These are phyloP conservation scores for Agapanthus africanus DNA, from an alignment of 106 monocot genomes.

Conservation along the genomic window DNA sequence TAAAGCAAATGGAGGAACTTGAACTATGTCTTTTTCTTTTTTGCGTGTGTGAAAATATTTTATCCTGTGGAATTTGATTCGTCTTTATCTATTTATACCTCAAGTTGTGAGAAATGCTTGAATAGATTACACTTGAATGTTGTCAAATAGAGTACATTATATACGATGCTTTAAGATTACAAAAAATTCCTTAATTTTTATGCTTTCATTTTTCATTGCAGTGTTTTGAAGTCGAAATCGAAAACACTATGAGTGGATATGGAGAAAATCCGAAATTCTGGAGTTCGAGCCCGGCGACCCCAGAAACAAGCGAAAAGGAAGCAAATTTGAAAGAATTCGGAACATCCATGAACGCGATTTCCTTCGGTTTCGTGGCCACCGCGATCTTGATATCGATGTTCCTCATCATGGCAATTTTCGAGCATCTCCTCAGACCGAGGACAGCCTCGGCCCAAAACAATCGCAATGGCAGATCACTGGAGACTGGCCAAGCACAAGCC, in stretches of 20 bases:
- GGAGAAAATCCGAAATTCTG: constrained; percentile 36
- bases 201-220: neutral
- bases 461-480: constrained; percentile 4
- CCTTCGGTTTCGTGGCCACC: constrained; percentile 84
- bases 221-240: neutral
- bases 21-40: too few species aligned
- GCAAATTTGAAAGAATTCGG: constrained; percentile 47
- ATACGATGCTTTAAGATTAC: neutral
- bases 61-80: neutral
- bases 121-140: neutral
- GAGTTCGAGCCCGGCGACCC: constrained; percentile 29
- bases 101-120: neutral
- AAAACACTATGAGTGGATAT: constrained; percentile 38
- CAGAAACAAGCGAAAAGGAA: constrained; percentile 29
- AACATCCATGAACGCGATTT: constrained; percentile 76
- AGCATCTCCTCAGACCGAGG: constrained; percentile 57
- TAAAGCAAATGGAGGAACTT: too few species aligned
- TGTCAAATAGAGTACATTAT: neutral
- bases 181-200: neutral
- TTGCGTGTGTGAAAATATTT: too few species aligned
- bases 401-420: constrained; percentile 91
- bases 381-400: constrained; percentile 85
- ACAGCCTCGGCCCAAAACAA: neutral
- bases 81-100: neutral
- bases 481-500: constrained; percentile 12